Base-by-base conservation (phyloP, 2,329 filamentous ascomycete genomes). In the Fusarium vanettenii region DNA sequence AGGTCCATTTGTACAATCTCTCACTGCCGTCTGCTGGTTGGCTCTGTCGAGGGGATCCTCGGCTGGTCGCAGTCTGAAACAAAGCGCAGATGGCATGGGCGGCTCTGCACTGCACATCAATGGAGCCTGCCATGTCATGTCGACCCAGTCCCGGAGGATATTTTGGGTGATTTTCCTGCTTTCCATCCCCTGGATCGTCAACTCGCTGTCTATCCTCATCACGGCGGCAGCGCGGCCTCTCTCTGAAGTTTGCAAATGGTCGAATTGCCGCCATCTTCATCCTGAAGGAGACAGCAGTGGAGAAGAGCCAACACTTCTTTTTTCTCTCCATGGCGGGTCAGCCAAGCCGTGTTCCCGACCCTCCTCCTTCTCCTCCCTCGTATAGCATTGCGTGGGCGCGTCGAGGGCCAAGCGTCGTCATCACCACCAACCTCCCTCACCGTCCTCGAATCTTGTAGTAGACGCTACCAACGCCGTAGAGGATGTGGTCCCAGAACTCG, bases 401-500 rank as follows among this genome's bases (percentile, higher is more conserved):
- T 48, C 43, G 25, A 55, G 48, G 48, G 48, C 48, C 27, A 55
- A 55, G 74, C 69, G 72, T 72, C 67, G 68, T 72, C 60, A 76
- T 69, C 66, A 14, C 59, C 25, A 41, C 59, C 25, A 41, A 50
- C 63, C 35, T 59, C 31, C 52, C 66, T 79, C 73, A 80, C n/a
- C 72, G 74, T 31, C 78, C 79, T 64, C 76, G 74, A 55, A 81
- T 71, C 64, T 81, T 84, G 78, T 81, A 84, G 75, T 84, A 85
- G 55, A 79, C 76, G 65, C 79, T 83, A 52, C 83, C 84, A 48
- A 85, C 76, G 43, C 80, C 79, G 64, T 84, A 82, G 41, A 84
- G 79, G n/a, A 86, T 79, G 11, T 79, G 77, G 25, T 85, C 84
- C 84, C 84, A 85, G 25, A 81, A 59, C 66, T 83, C 78, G 70